A percentile compares a stretch with the other conserved stretches of the same genome.
These are phyloP conservation scores for Stagonosporopsis rhizophila DNA, from an alignment of 2,329 filamentous ascomycete species.

Conservation along the genomic window DNA sequence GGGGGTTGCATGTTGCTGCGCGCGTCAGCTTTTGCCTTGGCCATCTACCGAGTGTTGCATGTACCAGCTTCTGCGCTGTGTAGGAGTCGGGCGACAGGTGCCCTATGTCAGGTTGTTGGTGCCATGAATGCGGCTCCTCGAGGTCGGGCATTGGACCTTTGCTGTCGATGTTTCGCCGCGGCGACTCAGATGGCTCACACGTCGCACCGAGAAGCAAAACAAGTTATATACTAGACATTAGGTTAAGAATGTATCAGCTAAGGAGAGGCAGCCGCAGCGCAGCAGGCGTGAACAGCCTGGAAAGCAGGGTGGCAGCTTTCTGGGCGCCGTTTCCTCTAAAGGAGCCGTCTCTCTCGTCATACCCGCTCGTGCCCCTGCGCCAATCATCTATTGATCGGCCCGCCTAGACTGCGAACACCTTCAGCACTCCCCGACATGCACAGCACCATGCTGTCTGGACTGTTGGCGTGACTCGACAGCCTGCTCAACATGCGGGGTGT, in stretches of 20 bases:
- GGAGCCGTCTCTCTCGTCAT: constrained; percentile 31
- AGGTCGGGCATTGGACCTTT: constrained; percentile 40
- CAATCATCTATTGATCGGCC: constrained; percentile 27
- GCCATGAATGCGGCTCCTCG: constrained; percentile 41
- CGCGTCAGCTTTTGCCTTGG: constrained; percentile 17
- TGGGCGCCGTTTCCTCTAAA: constrained; percentile 11
- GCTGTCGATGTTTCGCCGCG: constrained; percentile 21
- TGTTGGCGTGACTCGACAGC: not conserved
- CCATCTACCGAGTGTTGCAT: not conserved
- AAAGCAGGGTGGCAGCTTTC: constrained; percentile 22
- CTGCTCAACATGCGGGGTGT: not conserved
- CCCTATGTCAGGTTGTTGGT: constrained; percentile 40
- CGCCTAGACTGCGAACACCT: constrained; percentile 10
- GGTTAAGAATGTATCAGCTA: constrained; percentile 14
- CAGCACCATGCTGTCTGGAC: not conserved
- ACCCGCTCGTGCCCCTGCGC: constrained; percentile 31
- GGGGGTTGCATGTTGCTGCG: constrained; percentile 65
- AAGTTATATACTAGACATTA: constrained; percentile 28
- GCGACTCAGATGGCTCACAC: constrained; percentile 21
- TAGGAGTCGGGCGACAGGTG: constrained; percentile 58
- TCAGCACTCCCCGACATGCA: not conserved
- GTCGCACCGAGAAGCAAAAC: constrained; percentile 20
- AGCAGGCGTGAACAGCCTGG: constrained; percentile 16
- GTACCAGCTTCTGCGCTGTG: constrained; percentile 62
- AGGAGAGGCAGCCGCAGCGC: constrained; percentile 28